Conservation (phyloP, 2,329 filamentous ascomycete species). For the Stachybotrys elegans region DNA sequence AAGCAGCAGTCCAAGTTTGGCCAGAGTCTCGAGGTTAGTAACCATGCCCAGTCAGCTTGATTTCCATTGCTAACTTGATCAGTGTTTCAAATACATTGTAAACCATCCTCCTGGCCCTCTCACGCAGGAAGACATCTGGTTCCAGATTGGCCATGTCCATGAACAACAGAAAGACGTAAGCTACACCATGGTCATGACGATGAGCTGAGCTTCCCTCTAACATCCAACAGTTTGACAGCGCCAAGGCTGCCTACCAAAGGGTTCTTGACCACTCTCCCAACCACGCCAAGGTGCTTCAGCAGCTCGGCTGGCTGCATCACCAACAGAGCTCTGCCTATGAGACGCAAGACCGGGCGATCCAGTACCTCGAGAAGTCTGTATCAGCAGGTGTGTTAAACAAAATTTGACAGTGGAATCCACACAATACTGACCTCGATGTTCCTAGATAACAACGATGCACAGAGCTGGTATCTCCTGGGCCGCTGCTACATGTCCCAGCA, state of each 20-base stretch:
- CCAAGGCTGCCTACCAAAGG: slow-evolving; percentile 86
- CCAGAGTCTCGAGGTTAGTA: slow-evolving; percentile 80
- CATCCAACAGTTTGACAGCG: slow-evolving; percentile 91
- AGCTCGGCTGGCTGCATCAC: slow-evolving; percentile 96
- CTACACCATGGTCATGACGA: neutral
- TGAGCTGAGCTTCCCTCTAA: too few relatives aligned
- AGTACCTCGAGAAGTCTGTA: slow-evolving; percentile 96
- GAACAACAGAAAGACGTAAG: slow-evolving; percentile 98
- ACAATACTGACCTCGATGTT: slow-evolving; percentile 5
- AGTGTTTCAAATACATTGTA: slow-evolving; percentile 99
- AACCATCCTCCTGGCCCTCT: slow-evolving; percentile 85
- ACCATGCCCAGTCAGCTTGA: neutral
- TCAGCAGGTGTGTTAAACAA: slow-evolving; percentile 64
- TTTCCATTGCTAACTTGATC: slow-evolving; percentile 5
- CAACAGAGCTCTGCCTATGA: slow-evolving; percentile 88
- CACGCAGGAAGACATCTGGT: slow-evolving; percentile 98
- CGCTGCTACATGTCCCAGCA: slow-evolving; percentile 99
- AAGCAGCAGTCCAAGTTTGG: slow-evolving; percentile 95
- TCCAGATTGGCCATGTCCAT: slow-evolving; percentile 98
- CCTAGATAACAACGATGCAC: slow-evolving; percentile 85
- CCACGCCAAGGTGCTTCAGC: slow-evolving; percentile 96
- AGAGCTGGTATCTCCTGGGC: slow-evolving; percentile 97
- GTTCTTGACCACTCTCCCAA: slow-evolving; percentile 93
- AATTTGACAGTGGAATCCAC: neutral
- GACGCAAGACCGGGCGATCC: slow-evolving; percentile 93